Percentiles rank a stretch among this genome's conserved stretches.
Conservation (phyloP, 2,329 filamentous ascomycete genomes). For the Pseudogymnoascus sp. region DNA sequence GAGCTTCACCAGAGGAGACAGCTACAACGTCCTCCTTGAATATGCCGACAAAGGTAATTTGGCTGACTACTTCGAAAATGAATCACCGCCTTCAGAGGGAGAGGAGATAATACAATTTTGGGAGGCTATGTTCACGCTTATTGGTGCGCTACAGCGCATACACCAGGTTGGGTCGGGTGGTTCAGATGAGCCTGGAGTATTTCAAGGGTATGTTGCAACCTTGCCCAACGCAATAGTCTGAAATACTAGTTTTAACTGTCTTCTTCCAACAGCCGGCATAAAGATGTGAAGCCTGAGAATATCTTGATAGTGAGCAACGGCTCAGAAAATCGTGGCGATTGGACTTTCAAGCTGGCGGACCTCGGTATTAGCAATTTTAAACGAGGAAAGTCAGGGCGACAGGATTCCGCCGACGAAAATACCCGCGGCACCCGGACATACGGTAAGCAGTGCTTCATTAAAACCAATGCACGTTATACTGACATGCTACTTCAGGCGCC, state of each 20-base stretch:
- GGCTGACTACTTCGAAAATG: slow-evolving; percentile 25
- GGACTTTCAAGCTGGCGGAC: slow-evolving; percentile 28
- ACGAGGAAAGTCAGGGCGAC: not conserved
- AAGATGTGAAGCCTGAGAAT: slow-evolving; percentile 29
- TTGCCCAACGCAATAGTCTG: slow-evolving; percentile 9
- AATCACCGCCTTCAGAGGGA: slow-evolving; percentile 20
- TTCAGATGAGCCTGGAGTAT: no score
- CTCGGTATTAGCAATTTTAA: slow-evolving; percentile 21
- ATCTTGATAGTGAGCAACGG: slow-evolving; percentile 25
- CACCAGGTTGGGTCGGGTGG: slow-evolving; percentile 9
- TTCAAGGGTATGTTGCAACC: slow-evolving; percentile 12
- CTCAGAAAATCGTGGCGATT: slow-evolving; percentile 17
- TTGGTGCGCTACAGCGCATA: slow-evolving; percentile 23
- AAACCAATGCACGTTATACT: not conserved
- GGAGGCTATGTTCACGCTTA: slow-evolving; percentile 25
- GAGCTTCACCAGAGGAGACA: slow-evolving; percentile 22
- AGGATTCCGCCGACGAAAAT: slow-evolving; percentile 6
- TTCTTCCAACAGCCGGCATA: slow-evolving; percentile 24
- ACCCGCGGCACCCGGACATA: slow-evolving; percentile 15
- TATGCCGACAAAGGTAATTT: slow-evolving; percentile 30
- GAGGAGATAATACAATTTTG: slow-evolving; percentile 29
- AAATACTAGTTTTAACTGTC: not conserved
- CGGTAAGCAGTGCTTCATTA: slow-evolving; percentile 11
- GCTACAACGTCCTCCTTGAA: slow-evolving; percentile 30
- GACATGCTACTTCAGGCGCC: slow-evolving; percentile 21